phyloP scores from a whole-genome alignment of 371 early-diverging fungal species.

The Syncephalastrum racemosum region DNA sequence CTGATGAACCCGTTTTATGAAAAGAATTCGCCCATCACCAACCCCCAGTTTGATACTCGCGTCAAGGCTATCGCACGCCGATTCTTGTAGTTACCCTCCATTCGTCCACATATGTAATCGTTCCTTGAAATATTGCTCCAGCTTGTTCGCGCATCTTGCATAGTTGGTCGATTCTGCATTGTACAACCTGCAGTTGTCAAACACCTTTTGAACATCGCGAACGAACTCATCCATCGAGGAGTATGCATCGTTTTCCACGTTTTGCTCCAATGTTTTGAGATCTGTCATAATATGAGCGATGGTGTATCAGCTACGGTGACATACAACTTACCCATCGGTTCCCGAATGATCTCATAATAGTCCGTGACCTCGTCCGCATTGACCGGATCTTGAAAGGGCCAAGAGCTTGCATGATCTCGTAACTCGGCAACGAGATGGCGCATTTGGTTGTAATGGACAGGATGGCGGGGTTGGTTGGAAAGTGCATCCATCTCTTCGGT shows the following conservation, averaged over 20 bases:
- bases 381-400: slow-evolving; percentile 99
- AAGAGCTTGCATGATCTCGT: slow-evolving; percentile 78
- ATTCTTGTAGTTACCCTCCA: slow-evolving; percentile 57
- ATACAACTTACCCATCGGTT: slow-evolving; percentile 93
- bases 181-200: slow-evolving; percentile 65
- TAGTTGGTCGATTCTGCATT: slow-evolving; percentile 66
- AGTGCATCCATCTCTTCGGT: slow-evolving; percentile 79
- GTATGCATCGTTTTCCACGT: slow-evolving; percentile 53
- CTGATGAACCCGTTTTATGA: slow-evolving; percentile 92
- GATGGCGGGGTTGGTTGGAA: slow-evolving; percentile 58
- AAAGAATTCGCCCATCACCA: slow-evolving; percentile 76
- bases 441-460: slow-evolving; percentile 66
- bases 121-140: slow-evolving; percentile 52
- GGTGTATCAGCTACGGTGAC: neutral
- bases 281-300: slow-evolving; percentile 29
- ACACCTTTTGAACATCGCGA: slow-evolving; percentile 53
- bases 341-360: slow-evolving; percentile 95
- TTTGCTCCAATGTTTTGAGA: slow-evolving; percentile 57
- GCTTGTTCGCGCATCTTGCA: slow-evolving; percentile 59
- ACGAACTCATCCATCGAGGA: slow-evolving; percentile 41
- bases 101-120: slow-evolving; percentile 27
- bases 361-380: slow-evolving; percentile 91
- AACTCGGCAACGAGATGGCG: slow-evolving; percentile 76
- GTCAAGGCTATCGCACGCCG: slow-evolving; percentile 77
- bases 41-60: slow-evolving; percentile 79